Evolutionary conservation across 768 basidiomycete genomes (phyloP), one percentile per base, ranked within the genome.

Genomic region (Boletus rex-veris): DNA sequence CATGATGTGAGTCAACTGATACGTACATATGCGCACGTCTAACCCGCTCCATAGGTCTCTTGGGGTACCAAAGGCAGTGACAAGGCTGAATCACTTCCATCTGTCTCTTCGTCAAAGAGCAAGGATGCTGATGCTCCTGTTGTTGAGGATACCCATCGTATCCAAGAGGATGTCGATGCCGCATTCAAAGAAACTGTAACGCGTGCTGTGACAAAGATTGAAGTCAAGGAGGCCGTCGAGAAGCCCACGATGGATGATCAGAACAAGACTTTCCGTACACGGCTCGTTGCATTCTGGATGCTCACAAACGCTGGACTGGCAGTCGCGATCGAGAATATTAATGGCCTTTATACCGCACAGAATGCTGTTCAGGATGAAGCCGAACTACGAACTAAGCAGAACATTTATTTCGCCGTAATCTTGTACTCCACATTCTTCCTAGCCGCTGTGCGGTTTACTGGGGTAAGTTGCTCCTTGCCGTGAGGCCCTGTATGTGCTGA

Each of bases 41-140:
- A 45, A 48, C 28, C 57, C 19, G 39, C 35, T 50, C 49, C 57
- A 37, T 55, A 88, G 82, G 88, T 92, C 18, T 90, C 88, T 14
- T 95, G 94, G 93, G 93, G 93, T 73, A 96, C 93, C 10, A 94
- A 95, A 74, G 93, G 92, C 45, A 89, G 86, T 51, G 96, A 98
- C 74, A 95, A 95, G 70, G 94, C 87, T 3, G 95, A 97, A 64
- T 86, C 86, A 4, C 76, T 98, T 9, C 95, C 95, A 2, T 90
- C 92, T 0, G 83, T 96, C 16, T 89, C 88, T 2, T 93, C 94
- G 8, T 86, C 83, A 58, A 94, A 94, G 69, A 73, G 77, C 40
- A 86, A 88, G 68, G 88, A 84, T 52, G 79, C 81, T 3, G 90
- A 87, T 37, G 81, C 80, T 4, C 79, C 81, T 11, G 88, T 92